Evolutionary conservation across 768 basidiomycete genomes (phyloP), one percentile per base, ranked within the genome.

Genomic region (Pleurotus salmoneostramineus): DNA sequence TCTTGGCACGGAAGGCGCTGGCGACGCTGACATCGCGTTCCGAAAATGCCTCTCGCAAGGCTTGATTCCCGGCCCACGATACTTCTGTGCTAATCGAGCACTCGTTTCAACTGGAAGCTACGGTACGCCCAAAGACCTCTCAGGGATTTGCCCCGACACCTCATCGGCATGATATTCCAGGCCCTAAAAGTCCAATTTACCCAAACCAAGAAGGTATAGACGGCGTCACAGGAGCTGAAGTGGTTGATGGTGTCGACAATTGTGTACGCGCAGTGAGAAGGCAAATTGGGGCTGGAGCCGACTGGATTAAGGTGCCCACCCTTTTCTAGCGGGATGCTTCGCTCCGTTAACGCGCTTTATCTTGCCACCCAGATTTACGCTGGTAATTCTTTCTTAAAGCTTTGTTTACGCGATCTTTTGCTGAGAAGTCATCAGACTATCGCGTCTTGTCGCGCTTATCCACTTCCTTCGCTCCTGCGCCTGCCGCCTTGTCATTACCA

Each of bases 1-100:
- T 63, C 72, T 88, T 4, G 85, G 86, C n/a, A 87, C 85, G 1
- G 85, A 88, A 65, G 85, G 84, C 2, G 84, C 84, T 1, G 77
- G 71, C 27, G 85, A 87, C 63, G 83, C 84, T 14, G 85, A 88
- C 62, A 69, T 86, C 10, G 72, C 77, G 0, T 70, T 88, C 37
- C 75, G 84, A 15, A 82, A 82, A 60, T 84, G 84, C 63, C 63
- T 87, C 14, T 69, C 72, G 1, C 66, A 71, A n/a, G 68, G 80
- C 0, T 63, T 87, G 47, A 80, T 83, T 14, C 76, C 80, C n/a
- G 83, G 84, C 0, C 86, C 87, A 21, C 70, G 84, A 58, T 85
- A 86, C 66, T 87, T 85, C 64, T 81, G 78, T 58, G 78, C 81
- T 1, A 83, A 78, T 57, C 66, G 81, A 8, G 85, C 83, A 4